These are phyloP conservation scores for Chalciporus sp. DNA, from an alignment of 1,284 basidiomycete genomes.

Conservation along the genomic window DNA sequence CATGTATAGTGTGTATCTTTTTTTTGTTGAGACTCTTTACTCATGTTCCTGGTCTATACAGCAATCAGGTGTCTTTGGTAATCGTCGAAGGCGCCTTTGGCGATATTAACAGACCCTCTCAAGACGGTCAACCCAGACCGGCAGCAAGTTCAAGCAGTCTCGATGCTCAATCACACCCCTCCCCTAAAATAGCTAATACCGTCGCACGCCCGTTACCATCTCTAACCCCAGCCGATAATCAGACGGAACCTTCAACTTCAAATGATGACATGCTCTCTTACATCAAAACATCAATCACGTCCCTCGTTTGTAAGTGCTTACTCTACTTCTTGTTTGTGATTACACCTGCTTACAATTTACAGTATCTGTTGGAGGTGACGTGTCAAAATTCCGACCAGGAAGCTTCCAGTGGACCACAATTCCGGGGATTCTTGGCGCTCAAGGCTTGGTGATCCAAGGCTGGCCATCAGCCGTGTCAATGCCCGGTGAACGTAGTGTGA, in stretches of 20 bases:
- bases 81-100: too few species aligned
- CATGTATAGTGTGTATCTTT: conserved; percentile 11
- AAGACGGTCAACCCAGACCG: too few species aligned
- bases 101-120: too few species aligned
- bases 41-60: too few species aligned
- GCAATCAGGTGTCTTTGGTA: too few species aligned
- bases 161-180: too few species aligned
- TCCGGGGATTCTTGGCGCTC: not conserved
- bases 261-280: not conserved
- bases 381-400: not conserved
- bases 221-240: too few species aligned
- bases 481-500: not conserved
- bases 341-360: not conserved
- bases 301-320: not conserved
- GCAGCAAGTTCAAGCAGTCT: too few species aligned
- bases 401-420: not conserved
- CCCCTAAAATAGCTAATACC: too few species aligned
- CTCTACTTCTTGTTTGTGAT: not conserved
- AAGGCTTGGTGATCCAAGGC: conserved; percentile 4
- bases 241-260: not conserved
- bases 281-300: not conserved
- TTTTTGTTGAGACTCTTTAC: not conserved
- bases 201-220: too few species aligned
- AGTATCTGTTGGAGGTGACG: not conserved
- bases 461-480: not conserved